phyloP scores from a whole-genome alignment of 1,139 yeast genomes.

The Suhomyces wounanorum region DNA sequence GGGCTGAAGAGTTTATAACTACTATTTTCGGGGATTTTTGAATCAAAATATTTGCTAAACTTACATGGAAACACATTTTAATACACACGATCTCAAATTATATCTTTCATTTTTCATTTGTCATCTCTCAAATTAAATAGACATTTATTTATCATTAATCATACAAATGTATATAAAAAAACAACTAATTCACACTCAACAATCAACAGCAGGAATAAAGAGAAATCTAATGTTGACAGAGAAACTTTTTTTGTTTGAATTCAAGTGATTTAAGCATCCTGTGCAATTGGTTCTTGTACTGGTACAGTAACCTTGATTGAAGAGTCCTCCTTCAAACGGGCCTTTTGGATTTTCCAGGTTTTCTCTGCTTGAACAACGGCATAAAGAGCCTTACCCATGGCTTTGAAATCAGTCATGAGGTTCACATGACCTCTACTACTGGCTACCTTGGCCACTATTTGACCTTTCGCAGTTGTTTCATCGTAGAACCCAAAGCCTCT shows the following conservation, averaged over 20 bases:
- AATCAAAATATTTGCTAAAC: no score
- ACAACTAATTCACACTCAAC: no score
- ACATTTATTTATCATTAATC: not conserved
- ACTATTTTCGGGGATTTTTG: no score
- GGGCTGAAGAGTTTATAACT: no score
- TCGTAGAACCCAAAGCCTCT: constrained; percentile 57
- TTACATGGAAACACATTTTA: no score
- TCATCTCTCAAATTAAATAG: not conserved
- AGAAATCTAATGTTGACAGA: no score
- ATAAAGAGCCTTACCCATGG: constrained; percentile 68
- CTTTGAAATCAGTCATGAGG: constrained; percentile 69
- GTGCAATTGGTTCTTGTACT: not conserved
- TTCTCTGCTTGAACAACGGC: constrained; percentile 60
- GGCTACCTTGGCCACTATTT: constrained; percentile 66
- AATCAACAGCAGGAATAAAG: no score
- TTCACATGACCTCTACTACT: constrained; percentile 77
- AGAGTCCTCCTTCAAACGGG: not conserved
- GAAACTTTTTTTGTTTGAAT: not conserved
- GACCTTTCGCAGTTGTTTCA: constrained; percentile 37
- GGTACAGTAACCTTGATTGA: not conserved
- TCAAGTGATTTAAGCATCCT: not conserved
- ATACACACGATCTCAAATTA: no score
- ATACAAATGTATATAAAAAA: not conserved
- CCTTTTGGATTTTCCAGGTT: constrained; percentile 28
- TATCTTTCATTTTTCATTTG: not conserved